A percentile compares a stretch with the other conserved stretches of the same genome.
phyloP scores from a whole-genome alignment of 1,284 basidiomycete genomes.

The Cutaneotrichosporon sp. region DNA sequence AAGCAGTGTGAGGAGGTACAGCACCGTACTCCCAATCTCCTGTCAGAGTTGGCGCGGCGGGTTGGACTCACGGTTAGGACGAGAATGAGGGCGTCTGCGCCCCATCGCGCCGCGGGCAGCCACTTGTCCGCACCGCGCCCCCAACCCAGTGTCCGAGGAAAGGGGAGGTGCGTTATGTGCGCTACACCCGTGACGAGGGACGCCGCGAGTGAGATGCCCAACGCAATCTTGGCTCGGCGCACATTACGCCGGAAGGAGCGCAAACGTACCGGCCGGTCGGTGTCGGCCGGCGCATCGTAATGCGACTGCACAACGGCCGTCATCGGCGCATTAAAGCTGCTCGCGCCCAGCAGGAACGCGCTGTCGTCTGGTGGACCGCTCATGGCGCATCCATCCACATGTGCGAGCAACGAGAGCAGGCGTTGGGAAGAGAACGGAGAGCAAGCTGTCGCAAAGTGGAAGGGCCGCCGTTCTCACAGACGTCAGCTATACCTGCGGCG shows the following conservation, averaged over 20 bases:
- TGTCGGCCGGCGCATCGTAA: background rate
- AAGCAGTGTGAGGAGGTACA: constrained; percentile 21
- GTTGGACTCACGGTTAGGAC: constrained; percentile 2
- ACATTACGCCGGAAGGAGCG: constrained; percentile 11
- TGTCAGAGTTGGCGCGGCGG: background rate
- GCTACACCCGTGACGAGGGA: background rate
- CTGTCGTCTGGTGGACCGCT: background rate
- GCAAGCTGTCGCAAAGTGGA: too few species aligned
- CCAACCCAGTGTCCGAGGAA: background rate
- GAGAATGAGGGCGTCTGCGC: background rate
- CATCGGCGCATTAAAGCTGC: background rate
- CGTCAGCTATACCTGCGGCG: too few species aligned
- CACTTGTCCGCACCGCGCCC: background rate
- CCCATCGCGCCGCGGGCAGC: constrained; percentile 3
- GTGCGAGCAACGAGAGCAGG: too few species aligned
- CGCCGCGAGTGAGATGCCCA: background rate
- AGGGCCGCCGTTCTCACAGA: too few species aligned
- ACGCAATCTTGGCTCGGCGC: constrained; percentile 7
- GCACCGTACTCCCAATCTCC: constrained; percentile 2
- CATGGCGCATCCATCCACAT: too few species aligned
- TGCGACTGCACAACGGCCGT: background rate
- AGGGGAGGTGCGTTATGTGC: background rate
- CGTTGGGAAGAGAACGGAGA: too few species aligned
- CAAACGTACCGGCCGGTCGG: constrained; percentile 6
- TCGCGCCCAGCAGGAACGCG: background rate